Evolutionary conservation across 441 rosid genomes (phyloP), one percentile per base, ranked within the genome.

Genomic region (Pelargonium cotyledonis): DNA sequence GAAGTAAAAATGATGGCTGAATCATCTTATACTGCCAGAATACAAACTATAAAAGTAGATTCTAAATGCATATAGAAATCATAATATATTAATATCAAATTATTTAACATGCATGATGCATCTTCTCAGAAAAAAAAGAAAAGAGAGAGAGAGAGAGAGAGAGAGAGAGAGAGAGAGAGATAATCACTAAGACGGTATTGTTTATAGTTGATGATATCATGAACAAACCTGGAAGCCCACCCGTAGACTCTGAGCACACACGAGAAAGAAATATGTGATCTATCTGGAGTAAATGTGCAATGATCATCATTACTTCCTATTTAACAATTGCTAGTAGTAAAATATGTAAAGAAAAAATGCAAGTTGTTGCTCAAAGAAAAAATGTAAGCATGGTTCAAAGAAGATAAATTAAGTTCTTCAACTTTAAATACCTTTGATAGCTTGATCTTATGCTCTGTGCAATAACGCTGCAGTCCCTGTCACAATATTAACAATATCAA

Each of bases 391-490:
- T n/a, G n/a, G n/a, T n/a, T 60, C 41, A 53, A 31, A 65, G 0
- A 60, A 47, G n/a, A n/a, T n/a, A 9, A 62, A 51, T 46, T 9
- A 51, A 8, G 6, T 8, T 14, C 19, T 51, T 9, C 5, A 51
- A 51, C 18, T 6, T 51, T 16, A 2, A 51, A n/a, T 71, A 87
- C 96, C 95, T 94, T 94, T 44, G 98, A 91, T 76, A 94, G 75
- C 77, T 87, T 91, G 62, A 94, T 87, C 80, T 87, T 94, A 84
- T 94, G 95, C 78, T 94, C 97, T 4, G 98, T 87, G 80, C 97
- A 94, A 77, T 88, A 94, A 60, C 96, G 87, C 75, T 89, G 97
- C 84, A 94, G 83, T 9, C 98, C 98, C 98, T 94, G 84, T n/a
- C n/a, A 47, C 74, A 75, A 69, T 62, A 49, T 72, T 12, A 53